Percentiles rank a stretch among this genome's conserved stretches.
phyloP scores from a whole-genome alignment of 23 red algal genomes.

The Gracilaria domingensis region DNA sequence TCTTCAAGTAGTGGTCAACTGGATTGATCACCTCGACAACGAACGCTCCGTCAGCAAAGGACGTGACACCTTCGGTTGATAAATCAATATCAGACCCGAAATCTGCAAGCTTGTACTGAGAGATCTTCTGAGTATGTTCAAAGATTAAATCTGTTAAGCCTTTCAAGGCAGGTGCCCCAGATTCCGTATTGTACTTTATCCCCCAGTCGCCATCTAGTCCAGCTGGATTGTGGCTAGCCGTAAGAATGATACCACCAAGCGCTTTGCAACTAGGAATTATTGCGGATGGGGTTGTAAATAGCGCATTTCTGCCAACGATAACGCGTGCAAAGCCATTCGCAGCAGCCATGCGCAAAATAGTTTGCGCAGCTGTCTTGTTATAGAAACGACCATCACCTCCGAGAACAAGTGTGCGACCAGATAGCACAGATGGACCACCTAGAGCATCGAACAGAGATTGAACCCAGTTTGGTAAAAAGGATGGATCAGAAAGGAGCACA shows the following conservation, averaged over 20 bases:
- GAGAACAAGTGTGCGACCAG: slow-evolving; percentile 60
- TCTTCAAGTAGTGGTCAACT: slow-evolving; percentile 69
- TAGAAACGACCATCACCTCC: slow-evolving; percentile 96
- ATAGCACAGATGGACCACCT: slow-evolving; percentile 5
- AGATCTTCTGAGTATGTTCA: slow-evolving; percentile 66
- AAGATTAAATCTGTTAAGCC: slow-evolving; percentile 75
- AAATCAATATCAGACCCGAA: slow-evolving; percentile 61
- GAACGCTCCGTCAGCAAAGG: slow-evolving; percentile 63
- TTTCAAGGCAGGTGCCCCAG: slow-evolving; percentile 85
- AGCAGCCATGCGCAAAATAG: slow-evolving; percentile 86
- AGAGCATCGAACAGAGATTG: slow-evolving; percentile 91
- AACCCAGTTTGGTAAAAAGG: slow-evolving; percentile 91
- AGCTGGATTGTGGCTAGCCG: slow-evolving; percentile 95
- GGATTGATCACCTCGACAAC: slow-evolving; percentile 85
- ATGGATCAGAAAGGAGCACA: slow-evolving; percentile 53
- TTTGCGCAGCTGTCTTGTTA: slow-evolving; percentile 74
- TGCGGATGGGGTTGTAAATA: slow-evolving; percentile 86
- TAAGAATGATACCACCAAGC: slow-evolving; percentile 92
- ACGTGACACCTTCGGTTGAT: slow-evolving; percentile 35
- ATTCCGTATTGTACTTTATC: slow-evolving; percentile 91
- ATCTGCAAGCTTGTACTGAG: slow-evolving; percentile 71
- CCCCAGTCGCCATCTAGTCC: slow-evolving; percentile 89
- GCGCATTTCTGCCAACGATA: slow-evolving; percentile 77
- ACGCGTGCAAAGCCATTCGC: slow-evolving; percentile 87
- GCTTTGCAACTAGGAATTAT: slow-evolving; percentile 64